These are phyloP conservation scores for Psidium friedrichsthalianum DNA, from an alignment of 345 rosid genomes.

Conservation along the genomic window DNA sequence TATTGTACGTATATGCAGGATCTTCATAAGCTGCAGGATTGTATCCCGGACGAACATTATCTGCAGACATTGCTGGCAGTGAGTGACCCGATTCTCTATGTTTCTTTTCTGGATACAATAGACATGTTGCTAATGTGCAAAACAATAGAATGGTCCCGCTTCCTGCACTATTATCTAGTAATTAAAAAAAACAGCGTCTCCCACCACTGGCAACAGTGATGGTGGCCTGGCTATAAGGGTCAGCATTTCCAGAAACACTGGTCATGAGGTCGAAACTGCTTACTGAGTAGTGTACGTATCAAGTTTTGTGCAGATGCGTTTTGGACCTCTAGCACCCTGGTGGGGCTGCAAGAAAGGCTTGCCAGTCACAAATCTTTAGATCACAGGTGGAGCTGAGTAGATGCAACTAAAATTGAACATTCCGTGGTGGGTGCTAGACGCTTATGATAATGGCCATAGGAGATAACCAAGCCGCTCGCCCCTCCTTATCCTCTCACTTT, in stretches of 20 bases:
- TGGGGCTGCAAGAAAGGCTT: neutral
- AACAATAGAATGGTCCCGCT: neutral
- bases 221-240: neutral
- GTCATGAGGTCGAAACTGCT: neutral
- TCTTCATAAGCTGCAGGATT: neutral
- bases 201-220: neutral
- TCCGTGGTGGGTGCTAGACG: neutral
- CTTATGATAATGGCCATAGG: neutral
- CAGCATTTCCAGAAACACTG: neutral
- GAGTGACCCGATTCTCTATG: neutral
- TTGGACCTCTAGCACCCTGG: neutral
- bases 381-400: neutral
- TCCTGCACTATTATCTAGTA: neutral
- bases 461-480: neutral
- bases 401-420: neutral
- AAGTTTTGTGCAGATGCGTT: neutral
- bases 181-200: neutral
- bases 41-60: conserved; percentile 17
- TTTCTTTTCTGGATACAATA: neutral
- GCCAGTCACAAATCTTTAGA: neutral
- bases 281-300: neutral
- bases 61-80: conserved; percentile 15
- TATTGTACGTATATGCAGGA: neutral
- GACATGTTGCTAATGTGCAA: neutral
- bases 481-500: neutral